Evolutionary conservation across 2,329 filamentous ascomycete species (phyloP).

Genomic region (Hypoxylon sp.): DNA sequence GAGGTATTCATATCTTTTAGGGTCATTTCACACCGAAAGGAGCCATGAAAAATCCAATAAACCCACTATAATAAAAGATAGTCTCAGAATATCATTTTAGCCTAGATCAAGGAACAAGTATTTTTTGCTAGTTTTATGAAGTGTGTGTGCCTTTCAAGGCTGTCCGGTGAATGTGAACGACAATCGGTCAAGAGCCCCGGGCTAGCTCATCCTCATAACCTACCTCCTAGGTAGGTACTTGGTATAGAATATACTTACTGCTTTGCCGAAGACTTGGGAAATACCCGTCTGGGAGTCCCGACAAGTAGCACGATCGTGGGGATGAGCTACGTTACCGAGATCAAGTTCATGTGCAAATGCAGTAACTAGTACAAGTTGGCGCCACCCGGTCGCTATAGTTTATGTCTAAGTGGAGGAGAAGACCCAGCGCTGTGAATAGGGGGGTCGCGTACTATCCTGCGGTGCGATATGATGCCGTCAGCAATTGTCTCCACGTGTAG

Average conservation of each 20-base stretch:
- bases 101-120: neutral
- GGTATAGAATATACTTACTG: neutral
- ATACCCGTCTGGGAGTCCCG: constrained; percentile 22
- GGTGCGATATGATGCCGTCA: constrained; percentile 27
- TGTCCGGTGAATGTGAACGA: neutral
- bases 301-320: constrained; percentile 36
- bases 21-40: neutral
- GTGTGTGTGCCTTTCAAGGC: neutral
- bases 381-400: constrained; percentile 25
- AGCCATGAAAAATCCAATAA: too few species aligned
- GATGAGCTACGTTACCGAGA: constrained; percentile 28
- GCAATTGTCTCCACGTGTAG: constrained; percentile 32
- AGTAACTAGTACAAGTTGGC: constrained; percentile 19
- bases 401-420: constrained; percentile 25
- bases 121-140: neutral
- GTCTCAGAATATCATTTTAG: too few species aligned
- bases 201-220: neutral
- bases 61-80: too few species aligned
- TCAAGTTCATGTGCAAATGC: constrained; percentile 9
- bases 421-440: constrained; percentile 19
- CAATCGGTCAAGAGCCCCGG: neutral
- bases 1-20: neutral
- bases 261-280: constrained; percentile 15
- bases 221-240: too few species aligned
- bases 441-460: constrained; percentile 14